Percentiles rank a stretch among this genome's conserved stretches.
Evolutionary conservation across 2,329 filamentous ascomycete species (phyloP).

Genomic region (Penicillium psychrosexuale): DNA sequence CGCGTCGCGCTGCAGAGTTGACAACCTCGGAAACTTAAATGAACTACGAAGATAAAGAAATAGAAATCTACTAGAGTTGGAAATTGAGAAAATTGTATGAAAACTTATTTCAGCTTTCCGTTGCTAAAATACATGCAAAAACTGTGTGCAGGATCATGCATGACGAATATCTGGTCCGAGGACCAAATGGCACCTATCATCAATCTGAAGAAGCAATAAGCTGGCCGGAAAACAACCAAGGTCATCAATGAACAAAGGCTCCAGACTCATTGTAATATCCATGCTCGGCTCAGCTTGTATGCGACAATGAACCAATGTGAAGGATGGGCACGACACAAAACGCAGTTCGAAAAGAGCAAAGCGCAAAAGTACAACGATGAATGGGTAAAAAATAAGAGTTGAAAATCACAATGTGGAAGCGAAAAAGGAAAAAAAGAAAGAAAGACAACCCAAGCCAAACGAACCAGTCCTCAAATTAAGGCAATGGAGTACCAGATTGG

Average conservation of each 20-base stretch:
- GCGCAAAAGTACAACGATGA: conserved; percentile 13
- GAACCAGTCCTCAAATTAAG: background rate
- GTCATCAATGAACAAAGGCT: background rate
- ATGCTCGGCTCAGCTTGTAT: background rate
- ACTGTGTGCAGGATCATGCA: conserved; percentile 10
- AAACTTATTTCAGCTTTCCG: conserved; percentile 11
- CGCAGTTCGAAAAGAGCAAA: conserved; percentile 7
- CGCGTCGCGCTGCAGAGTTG: conserved; percentile 15
- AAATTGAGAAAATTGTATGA: background rate
- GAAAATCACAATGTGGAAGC: conserved; percentile 16
- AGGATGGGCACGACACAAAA: conserved; percentile 1
- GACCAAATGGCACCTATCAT: background rate
- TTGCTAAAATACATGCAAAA: conserved; percentile 21
- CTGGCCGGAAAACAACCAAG: background rate
- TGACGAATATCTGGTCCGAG: background rate
- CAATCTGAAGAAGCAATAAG: conserved; percentile 1
- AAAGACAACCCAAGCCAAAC: background rate
- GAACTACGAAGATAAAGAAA: background rate
- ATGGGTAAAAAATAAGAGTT: conserved; percentile 12
- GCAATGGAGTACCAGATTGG: background rate
- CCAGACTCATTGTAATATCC: background rate
- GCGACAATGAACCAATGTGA: background rate
- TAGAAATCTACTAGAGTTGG: background rate
- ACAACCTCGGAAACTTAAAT: background rate
- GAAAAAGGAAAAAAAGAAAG: background rate